Conservation (phyloP, 768 basidiomycete genomes). For the Hericium coralloides region DNA sequence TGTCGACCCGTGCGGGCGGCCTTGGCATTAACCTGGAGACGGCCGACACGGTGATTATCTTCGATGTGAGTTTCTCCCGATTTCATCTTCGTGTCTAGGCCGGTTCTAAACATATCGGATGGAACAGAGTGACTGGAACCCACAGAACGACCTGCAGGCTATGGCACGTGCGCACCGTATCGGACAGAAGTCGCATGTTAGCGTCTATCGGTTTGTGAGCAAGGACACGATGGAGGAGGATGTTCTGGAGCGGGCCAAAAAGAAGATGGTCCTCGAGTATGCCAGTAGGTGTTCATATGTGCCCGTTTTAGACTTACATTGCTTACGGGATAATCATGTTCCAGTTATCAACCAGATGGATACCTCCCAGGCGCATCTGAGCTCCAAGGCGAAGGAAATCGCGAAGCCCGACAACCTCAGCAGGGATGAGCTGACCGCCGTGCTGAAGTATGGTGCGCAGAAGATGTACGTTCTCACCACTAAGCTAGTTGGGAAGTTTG, state of each 20-base stretch:
- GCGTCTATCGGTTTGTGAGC: slow-evolving; percentile 95
- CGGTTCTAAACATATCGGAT: slow-evolving; percentile 16
- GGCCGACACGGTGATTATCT: slow-evolving; percentile 97
- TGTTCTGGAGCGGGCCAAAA: slow-evolving; percentile 93
- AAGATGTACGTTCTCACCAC: slow-evolving; percentile 60
- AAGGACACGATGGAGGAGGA: slow-evolving; percentile 99
- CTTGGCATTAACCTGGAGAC: slow-evolving; percentile 99
- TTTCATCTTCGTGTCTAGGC: background rate
- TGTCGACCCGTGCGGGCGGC: slow-evolving; percentile 95
- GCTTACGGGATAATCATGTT: background rate
- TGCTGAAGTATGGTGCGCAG: slow-evolving; percentile 97
- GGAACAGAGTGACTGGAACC: slow-evolving; percentile 90
- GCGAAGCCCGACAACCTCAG: slow-evolving; percentile 77
- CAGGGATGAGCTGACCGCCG: slow-evolving; percentile 95
- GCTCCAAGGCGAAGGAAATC: slow-evolving; percentile 72
- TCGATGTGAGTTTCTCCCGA: slow-evolving; percentile 60
- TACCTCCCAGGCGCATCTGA: slow-evolving; percentile 93
- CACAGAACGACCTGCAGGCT: slow-evolving; percentile 96
- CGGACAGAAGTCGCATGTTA: slow-evolving; percentile 97
- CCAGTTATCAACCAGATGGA: slow-evolving; percentile 99
- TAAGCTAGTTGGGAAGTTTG: background rate
- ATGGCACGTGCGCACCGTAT: slow-evolving; percentile 99
- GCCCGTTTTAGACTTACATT: background rate
- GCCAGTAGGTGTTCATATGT: slow-evolving; percentile 66
- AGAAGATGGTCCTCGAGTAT: slow-evolving; percentile 99